Percentiles rank a stretch among this genome's conserved stretches.
These are phyloP conservation scores for Fusarium globosum DNA, from an alignment of 2,329 filamentous ascomycete species.

Conservation along the genomic window DNA sequence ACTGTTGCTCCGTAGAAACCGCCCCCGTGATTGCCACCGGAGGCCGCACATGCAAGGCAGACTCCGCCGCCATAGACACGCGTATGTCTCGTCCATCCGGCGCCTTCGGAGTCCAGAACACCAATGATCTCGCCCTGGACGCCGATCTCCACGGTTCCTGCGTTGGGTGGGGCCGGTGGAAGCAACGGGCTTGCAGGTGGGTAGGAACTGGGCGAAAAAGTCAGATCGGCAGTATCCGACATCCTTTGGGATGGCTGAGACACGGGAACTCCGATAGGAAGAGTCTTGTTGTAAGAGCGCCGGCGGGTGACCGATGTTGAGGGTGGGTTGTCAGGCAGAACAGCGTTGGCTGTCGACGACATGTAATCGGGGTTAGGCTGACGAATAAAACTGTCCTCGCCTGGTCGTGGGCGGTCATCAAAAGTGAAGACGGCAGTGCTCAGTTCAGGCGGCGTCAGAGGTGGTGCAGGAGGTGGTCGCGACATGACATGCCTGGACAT, in stretches of 20 bases:
- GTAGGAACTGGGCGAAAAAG: slow-evolving; percentile 61
- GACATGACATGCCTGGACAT: slow-evolving; percentile 49
- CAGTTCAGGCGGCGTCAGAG: slow-evolving; percentile 61
- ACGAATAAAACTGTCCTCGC: slow-evolving; percentile 55
- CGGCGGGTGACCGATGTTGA: slow-evolving; percentile 52
- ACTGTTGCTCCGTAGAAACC: slow-evolving; percentile 67
- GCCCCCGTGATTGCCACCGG: slow-evolving; percentile 56
- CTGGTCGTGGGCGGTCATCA: slow-evolving; percentile 49
- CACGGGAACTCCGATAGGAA: slow-evolving; percentile 51
- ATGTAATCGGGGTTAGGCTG: slow-evolving; percentile 64
- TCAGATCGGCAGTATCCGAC: slow-evolving; percentile 43
- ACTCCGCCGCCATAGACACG: slow-evolving; percentile 69
- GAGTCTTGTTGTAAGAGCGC: slow-evolving; percentile 57
- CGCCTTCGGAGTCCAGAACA: slow-evolving; percentile 58
- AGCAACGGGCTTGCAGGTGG: slow-evolving; percentile 60
- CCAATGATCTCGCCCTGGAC: slow-evolving; percentile 64
- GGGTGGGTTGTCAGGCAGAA: slow-evolving; percentile 43
- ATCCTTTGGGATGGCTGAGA: slow-evolving; percentile 38
- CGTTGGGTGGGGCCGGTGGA: slow-evolving; percentile 58
- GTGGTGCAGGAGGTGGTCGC: slow-evolving; percentile 58
- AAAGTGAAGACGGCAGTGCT: slow-evolving; percentile 57
- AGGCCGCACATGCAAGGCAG: slow-evolving; percentile 65
- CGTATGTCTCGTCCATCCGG: slow-evolving; percentile 68
- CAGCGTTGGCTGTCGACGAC: slow-evolving; percentile 49
- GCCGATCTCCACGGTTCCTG: slow-evolving; percentile 50